A percentile compares a stretch with the other conserved stretches of the same genome.
These are phyloP conservation scores for Podila horticola DNA, from an alignment of 192 early-diverging fungal species.

Conservation along the genomic window DNA sequence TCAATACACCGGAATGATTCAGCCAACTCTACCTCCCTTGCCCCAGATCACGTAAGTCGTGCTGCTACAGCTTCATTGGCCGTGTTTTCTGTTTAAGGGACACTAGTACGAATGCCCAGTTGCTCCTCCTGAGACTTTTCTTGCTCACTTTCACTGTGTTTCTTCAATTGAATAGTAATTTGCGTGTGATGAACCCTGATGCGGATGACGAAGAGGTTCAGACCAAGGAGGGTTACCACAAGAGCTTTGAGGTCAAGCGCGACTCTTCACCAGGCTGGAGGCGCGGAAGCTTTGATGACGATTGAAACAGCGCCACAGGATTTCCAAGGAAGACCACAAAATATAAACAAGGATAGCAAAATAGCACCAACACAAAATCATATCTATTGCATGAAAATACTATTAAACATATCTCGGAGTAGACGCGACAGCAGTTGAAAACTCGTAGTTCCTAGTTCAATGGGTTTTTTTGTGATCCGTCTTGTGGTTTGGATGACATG, in stretches of 20 bases:
- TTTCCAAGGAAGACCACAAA: no score
- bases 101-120: not conserved
- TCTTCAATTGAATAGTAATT: conserved; percentile 11
- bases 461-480: no score
- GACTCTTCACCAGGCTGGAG: conserved; percentile 32
- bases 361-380: no score
- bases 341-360: no score
- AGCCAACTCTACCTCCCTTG: not conserved
- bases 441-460: no score
- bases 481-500: no score
- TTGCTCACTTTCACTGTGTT: not conserved
- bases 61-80: conserved; percentile 1
- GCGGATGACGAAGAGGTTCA: conserved; percentile 25
- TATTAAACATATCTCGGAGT: no score
- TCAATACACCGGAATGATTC: conserved; percentile 4
- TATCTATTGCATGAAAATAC: no score
- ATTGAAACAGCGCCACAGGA: conserved; percentile 1
- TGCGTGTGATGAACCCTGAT: conserved; percentile 51
- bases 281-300: conserved; percentile 48
- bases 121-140: not conserved
- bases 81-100: not conserved
- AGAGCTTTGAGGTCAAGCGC: no score
- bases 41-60: not conserved
- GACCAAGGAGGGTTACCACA: not conserved
- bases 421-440: no score